These are phyloP conservation scores for Phytophthora chlamydospora DNA, from an alignment of 352 stramenopile species.

Conservation along the genomic window DNA sequence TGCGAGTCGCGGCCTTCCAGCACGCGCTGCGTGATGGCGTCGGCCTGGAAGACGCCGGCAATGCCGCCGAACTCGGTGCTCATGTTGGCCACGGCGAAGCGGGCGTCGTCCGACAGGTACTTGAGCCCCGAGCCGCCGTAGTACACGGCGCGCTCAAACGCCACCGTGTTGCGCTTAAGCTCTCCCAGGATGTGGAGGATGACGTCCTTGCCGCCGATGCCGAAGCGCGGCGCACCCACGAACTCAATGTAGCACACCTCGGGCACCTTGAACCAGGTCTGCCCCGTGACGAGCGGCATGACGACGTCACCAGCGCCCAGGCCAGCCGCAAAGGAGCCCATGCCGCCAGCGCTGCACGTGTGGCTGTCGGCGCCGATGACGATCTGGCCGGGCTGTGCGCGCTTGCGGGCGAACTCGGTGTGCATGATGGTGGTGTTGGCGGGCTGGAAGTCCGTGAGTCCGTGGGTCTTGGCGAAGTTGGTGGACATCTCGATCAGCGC, in stretches of 20 bases:
- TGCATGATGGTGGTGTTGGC: constrained; percentile 90
- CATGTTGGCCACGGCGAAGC: constrained; percentile 87
- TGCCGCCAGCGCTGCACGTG: constrained; percentile 78
- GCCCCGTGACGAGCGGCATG: constrained; percentile 82
- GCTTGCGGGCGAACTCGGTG: constrained; percentile 82
- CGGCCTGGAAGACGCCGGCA: constrained; percentile 79
- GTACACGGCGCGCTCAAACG: constrained; percentile 81
- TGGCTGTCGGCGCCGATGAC: constrained; percentile 83
- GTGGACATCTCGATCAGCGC: constrained; percentile 83
- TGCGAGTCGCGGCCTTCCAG: constrained; percentile 58
- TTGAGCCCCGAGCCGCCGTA: constrained; percentile 70
- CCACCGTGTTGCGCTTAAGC: constrained; percentile 85
- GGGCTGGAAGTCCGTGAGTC: constrained; percentile 77
- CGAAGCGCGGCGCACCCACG: constrained; percentile 61
- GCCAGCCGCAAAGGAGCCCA: constrained; percentile 77
- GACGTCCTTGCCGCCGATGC: constrained; percentile 83
- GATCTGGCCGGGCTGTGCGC: constrained; percentile 83
- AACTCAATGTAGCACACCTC: constrained; percentile 85
- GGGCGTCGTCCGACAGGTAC: constrained; percentile 76
- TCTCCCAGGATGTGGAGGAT: constrained; percentile 82
- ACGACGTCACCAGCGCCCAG: constrained; percentile 81
- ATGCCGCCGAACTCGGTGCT: constrained; percentile 85
- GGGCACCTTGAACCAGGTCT: constrained; percentile 88
- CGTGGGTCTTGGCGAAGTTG: constrained; percentile 75
- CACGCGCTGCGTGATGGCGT: constrained; percentile 74